Evolutionary conservation across 73 alveolate species (phyloP).

Genomic region (Paramecium sexaurelia): DNA sequence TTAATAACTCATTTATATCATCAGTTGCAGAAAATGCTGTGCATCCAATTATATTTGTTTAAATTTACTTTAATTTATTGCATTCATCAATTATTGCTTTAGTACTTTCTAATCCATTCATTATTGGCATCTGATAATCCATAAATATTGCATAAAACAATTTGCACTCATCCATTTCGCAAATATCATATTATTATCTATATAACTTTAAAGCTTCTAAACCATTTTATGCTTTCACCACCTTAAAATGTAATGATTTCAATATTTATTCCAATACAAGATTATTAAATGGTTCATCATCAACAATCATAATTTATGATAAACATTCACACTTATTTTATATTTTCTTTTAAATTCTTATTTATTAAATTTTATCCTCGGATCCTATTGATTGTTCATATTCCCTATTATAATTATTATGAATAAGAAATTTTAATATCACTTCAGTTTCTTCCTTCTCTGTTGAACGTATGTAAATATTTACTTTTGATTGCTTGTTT

Average conservation of each 20-base stretch:
- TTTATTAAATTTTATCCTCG: not conserved
- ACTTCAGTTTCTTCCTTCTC: not conserved
- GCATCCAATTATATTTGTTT: constrained; percentile 1
- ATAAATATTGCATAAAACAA: constrained; percentile 15
- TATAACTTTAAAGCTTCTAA: constrained; percentile 24
- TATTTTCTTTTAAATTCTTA: not conserved
- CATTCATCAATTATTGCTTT: not conserved
- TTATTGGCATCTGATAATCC: constrained; percentile 51
- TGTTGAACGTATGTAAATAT: not conserved
- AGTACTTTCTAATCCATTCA: constrained; percentile 33
- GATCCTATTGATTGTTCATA: not conserved
- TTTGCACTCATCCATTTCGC: not conserved
- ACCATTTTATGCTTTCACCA: constrained; percentile 12
- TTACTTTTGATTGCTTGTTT: not conserved
- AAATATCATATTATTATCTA: not conserved
- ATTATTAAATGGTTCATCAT: constrained; percentile 46
- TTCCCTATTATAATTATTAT: not conserved
- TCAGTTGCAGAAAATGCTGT: constrained; percentile 50
- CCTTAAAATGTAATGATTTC: not conserved
- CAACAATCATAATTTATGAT: not conserved
- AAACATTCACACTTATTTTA: not conserved
- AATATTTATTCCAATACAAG: not conserved
- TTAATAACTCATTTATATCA: not conserved
- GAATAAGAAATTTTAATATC: not conserved
- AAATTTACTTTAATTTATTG: not conserved